Base-by-base conservation (phyloP, 805 yeast species). In the Ogataea nonfermentans region DNA sequence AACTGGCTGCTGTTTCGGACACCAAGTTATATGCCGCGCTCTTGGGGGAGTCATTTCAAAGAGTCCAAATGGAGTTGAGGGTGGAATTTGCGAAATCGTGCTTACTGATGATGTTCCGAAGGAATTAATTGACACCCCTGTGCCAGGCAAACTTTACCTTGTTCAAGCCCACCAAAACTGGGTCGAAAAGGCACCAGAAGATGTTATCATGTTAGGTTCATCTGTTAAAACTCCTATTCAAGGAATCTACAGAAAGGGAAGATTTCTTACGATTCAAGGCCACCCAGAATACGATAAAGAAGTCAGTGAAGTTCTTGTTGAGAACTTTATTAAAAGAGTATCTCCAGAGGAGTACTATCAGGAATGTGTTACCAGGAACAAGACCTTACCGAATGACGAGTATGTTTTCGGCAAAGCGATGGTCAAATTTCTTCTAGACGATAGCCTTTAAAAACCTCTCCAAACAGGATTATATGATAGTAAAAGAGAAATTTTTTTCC, bases 1-100 rank as follows among this genome's bases (percentile, higher is more conserved):
- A 4, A 71, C 76, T 5, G 95, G 95, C 3, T 66, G 88, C 29
- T 88, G 96, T 60, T 88, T 87, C 57, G 96, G 96, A 5, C 96
- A 89, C 61, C 96, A 88, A 57, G 70, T 86, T 16, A 59, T 88
- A 11, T 81, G 79, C 1, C 73, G 82, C 37, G 78, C 84, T 6
- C 59, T 85, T 31, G 91, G 87, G 2, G 73, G 75, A 16, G 62
- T 61, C 32, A 84, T 84, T 3, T 74, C 63, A 9, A 65, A 77
- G 42, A 84, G 78, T 57, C 71, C 71, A 1, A 48, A 61, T 31
- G 93, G 93, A 2, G 79, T 89, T 84, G 96, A 89, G 59, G 65
- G 74, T 16, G 90, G 95, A 0, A 66, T 76, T 4, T 66, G 73
- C 10, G 65, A 73, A 8, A 62, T 85, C 10, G 44, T 62, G 4